phyloP scores from a whole-genome alignment of 2,329 filamentous ascomycete genomes.

The Rugonectria rugulosa region DNA sequence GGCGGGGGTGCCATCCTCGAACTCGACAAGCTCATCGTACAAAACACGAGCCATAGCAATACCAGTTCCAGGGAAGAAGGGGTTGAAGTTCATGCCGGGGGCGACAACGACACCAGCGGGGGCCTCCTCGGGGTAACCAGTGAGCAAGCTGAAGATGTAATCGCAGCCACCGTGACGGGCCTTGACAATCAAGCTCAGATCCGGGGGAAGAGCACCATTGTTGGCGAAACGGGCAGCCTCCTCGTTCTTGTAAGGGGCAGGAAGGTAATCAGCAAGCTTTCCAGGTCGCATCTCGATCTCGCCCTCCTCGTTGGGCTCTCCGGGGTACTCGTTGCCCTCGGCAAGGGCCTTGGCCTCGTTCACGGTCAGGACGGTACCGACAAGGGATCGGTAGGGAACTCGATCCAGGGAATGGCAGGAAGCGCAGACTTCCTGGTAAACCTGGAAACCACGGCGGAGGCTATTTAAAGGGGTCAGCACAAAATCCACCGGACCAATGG shows the following conservation, averaged over 20 bases:
- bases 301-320: constrained; percentile 96
- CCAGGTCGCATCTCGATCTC: constrained; percentile 98
- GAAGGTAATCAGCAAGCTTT: constrained; percentile 98
- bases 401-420: constrained; percentile 96
- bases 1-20: constrained; percentile 94
- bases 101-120: constrained; percentile 87
- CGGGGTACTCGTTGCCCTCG: constrained; percentile 98
- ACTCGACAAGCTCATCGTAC: constrained; percentile 96
- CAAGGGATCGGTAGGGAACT: constrained; percentile 91
- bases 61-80: constrained; percentile 98
- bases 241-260: constrained; percentile 96
- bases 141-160: constrained; percentile 97
- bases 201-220: constrained; percentile 95
- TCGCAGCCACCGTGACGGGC: constrained; percentile 96
- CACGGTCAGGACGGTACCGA: constrained; percentile 91
- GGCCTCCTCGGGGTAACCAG: constrained; percentile 95
- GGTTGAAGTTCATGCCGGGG: constrained; percentile 98
- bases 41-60: constrained; percentile 99
- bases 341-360: constrained; percentile 97
- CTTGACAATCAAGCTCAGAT: constrained; percentile 98
- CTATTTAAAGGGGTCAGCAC: constrained; percentile 54
- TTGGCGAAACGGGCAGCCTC: constrained; percentile 98
- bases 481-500: constrained; percentile 10
- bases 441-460: constrained; percentile 98
- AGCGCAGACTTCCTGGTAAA: constrained; percentile 98